Conservation (phyloP, 306 rosid genomes). For the Castanea mollissima region DNA sequence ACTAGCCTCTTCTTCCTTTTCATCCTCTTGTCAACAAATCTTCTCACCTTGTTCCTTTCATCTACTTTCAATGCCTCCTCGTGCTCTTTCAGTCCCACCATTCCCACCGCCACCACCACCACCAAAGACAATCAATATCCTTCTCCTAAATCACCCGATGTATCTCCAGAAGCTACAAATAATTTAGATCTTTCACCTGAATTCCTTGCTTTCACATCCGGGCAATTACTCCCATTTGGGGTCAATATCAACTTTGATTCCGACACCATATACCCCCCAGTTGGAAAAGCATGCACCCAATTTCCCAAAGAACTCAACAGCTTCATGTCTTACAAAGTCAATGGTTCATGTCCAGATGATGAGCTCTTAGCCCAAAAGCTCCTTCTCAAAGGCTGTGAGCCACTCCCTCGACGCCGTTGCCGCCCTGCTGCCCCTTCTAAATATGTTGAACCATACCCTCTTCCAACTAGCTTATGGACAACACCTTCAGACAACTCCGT, state of each 20-base stretch:
- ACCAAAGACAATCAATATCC: neutral
- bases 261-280: slow-evolving; percentile 34
- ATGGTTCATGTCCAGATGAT: slow-evolving; percentile 53
- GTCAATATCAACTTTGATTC: slow-evolving; percentile 36
- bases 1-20: slow-evolving; percentile 31
- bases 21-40: slow-evolving; percentile 37
- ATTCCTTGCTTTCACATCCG: slow-evolving; percentile 34
- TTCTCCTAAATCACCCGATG: neutral
- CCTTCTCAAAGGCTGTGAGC: slow-evolving; percentile 54
- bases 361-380: slow-evolving; percentile 47
- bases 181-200: slow-evolving; percentile 22
- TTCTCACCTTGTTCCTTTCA: slow-evolving; percentile 33
- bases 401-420: slow-evolving; percentile 49
- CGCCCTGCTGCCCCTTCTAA: slow-evolving; percentile 25
- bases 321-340: slow-evolving; percentile 42
- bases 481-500: slow-evolving; percentile 40
- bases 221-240: slow-evolving; percentile 41
- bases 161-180: neutral
- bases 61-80: slow-evolving; percentile 29
- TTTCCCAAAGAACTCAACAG: slow-evolving; percentile 33
- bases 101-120: neutral
- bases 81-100: slow-evolving; percentile 17
- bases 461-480: slow-evolving; percentile 39
- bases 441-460: slow-evolving; percentile 25
- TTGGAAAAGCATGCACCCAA: slow-evolving; percentile 35